phyloP scores from a whole-genome alignment of 2,329 filamentous ascomycete species.

The Pseudocercospora macadamiae region DNA sequence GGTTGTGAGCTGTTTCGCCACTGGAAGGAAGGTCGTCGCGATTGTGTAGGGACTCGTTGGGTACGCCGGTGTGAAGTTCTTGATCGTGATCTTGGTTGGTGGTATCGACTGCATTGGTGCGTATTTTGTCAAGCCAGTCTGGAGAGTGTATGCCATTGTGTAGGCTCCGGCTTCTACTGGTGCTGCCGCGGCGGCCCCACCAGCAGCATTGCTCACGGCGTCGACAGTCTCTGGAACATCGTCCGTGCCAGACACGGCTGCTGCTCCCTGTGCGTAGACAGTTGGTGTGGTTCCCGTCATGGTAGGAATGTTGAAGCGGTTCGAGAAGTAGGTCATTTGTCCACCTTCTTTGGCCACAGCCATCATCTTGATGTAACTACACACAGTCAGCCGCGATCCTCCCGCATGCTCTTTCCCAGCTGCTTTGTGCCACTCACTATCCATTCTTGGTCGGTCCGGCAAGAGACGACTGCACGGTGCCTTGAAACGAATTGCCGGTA shows the following conservation, averaged over 20 bases:
- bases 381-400: slow-evolving; percentile 11
- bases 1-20: slow-evolving; percentile 53
- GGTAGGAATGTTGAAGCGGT: slow-evolving; percentile 64
- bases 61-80: slow-evolving; percentile 53
- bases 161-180: slow-evolving; percentile 22
- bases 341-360: slow-evolving; percentile 58
- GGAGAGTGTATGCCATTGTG: slow-evolving; percentile 57
- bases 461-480: slow-evolving; percentile 25
- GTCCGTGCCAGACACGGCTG: slow-evolving; percentile 40
- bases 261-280: slow-evolving; percentile 41
- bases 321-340: slow-evolving; percentile 61
- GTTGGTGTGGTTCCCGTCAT: slow-evolving; percentile 65
- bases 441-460: slow-evolving; percentile 51
- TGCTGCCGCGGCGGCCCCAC: slow-evolving; percentile 20
- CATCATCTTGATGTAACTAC: slow-evolving; percentile 63
- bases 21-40: slow-evolving; percentile 54
- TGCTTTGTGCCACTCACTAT: slow-evolving; percentile 51
- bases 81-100: slow-evolving; percentile 61
- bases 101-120: slow-evolving; percentile 65
- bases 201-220: slow-evolving; percentile 32
- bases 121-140: slow-evolving; percentile 61
- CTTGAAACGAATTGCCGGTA: slow-evolving; percentile 16
- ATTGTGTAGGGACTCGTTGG: slow-evolving; percentile 59
- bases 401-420: neutral
- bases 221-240: slow-evolving; percentile 43